Evolutionary conservation across 2,329 filamentous ascomycete genomes (phyloP).

Genomic region (Aureobasidium lini): DNA sequence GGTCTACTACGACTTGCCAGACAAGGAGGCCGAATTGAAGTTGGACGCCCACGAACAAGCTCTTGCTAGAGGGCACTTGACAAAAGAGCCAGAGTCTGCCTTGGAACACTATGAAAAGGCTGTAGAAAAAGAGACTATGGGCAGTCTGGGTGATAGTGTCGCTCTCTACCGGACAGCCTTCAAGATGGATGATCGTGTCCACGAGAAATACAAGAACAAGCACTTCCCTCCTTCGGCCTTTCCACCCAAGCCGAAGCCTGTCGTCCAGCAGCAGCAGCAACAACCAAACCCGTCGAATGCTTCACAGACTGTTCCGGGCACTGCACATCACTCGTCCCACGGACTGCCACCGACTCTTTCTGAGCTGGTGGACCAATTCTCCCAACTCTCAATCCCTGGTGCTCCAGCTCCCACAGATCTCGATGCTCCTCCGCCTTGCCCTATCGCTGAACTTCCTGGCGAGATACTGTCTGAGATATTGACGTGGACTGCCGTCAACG

Average conservation of each 20-base stretch:
- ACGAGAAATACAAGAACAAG: conserved; percentile 82
- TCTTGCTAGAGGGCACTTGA: conserved; percentile 24
- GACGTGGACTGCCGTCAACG: conserved; percentile 59
- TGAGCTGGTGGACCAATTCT: conserved; percentile 71
- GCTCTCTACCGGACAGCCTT: conserved; percentile 86
- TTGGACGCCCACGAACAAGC: conserved; percentile 35
- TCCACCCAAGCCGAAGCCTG: conserved; percentile 37
- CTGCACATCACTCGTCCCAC: conserved; percentile 49
- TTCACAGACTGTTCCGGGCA: conserved; percentile 44
- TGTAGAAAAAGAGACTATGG: conserved; percentile 78
- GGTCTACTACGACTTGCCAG: conserved; percentile 38
- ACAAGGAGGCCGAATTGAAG: conserved; percentile 37
- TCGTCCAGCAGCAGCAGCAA: conserved; percentile 6
- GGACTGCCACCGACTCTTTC: conserved; percentile 47
- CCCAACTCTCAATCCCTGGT: conserved; percentile 59
- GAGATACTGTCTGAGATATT: conserved; percentile 81
- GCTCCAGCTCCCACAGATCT: conserved; percentile 63
- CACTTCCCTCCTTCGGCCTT: conserved; percentile 65
- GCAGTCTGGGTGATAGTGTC: conserved; percentile 82
- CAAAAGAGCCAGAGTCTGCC: conserved; percentile 60
- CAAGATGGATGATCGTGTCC: conserved; percentile 74
- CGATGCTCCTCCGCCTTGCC: conserved; percentile 67
- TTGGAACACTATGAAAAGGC: conserved; percentile 90
- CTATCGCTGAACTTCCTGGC: conserved; percentile 67
- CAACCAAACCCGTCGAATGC: conserved; percentile 43